These are phyloP conservation scores for Penicillium soppii DNA, from an alignment of 495 filamentous ascomycete genomes.

Conservation along the genomic window DNA sequence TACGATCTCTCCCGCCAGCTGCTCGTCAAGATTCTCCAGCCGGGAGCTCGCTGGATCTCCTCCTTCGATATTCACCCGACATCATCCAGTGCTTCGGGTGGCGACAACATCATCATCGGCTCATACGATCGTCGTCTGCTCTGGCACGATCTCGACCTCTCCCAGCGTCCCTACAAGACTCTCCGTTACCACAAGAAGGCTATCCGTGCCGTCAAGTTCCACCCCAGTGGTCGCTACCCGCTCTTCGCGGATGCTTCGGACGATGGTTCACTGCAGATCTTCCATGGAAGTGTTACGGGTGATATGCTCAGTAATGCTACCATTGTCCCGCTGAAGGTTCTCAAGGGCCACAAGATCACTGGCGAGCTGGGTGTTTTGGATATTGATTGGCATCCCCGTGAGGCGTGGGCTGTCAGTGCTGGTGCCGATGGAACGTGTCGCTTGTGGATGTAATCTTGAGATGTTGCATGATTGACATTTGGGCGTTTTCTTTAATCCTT, in stretches of 20 bases:
- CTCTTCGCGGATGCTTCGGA: slow-evolving; percentile 92
- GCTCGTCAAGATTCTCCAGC: slow-evolving; percentile 85
- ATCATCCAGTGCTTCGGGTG: slow-evolving; percentile 54
- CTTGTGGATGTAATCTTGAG: slow-evolving; percentile 61
- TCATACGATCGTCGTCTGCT: slow-evolving; percentile 91
- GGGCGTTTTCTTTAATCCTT: slow-evolving; percentile 22
- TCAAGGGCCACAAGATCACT: slow-evolving; percentile 76
- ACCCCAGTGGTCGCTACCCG: slow-evolving; percentile 73
- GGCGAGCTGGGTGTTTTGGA: slow-evolving; percentile 89
- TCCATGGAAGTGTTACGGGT: slow-evolving; percentile 91
- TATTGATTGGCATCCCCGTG: slow-evolving; percentile 88
- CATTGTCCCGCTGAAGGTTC: slow-evolving; percentile 92
- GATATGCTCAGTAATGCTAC: slow-evolving; percentile 94
- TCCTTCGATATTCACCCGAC: slow-evolving; percentile 86
- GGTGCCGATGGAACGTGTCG: slow-evolving; percentile 90
- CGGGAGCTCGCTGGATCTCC: slow-evolving; percentile 92
- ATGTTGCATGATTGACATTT: slow-evolving; percentile 25
- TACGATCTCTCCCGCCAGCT: slow-evolving; percentile 91
- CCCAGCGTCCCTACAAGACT: slow-evolving; percentile 87
- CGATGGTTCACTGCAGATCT: slow-evolving; percentile 90
- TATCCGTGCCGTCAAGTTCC: slow-evolving; percentile 82
- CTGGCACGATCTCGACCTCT: slow-evolving; percentile 97
- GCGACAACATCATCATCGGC: slow-evolving; percentile 90
- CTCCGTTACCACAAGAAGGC: slow-evolving; percentile 91
- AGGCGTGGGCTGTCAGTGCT: slow-evolving; percentile 91